Evolutionary conservation across 495 filamentous ascomycete species (phyloP).

Genomic region (Talaromyces stipitatus): DNA sequence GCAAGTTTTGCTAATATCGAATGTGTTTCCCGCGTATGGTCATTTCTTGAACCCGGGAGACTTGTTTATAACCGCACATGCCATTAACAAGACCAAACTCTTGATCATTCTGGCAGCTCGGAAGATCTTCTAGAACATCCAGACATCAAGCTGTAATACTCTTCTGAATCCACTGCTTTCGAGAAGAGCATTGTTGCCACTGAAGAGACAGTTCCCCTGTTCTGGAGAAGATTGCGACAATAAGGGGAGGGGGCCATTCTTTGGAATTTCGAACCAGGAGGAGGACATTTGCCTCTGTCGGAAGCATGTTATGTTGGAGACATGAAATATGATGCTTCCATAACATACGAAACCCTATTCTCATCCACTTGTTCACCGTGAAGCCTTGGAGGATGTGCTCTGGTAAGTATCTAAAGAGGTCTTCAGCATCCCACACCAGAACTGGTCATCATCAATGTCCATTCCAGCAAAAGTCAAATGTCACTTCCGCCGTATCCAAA

Average conservation of each 20-base stretch:
- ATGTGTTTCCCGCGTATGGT: neutral
- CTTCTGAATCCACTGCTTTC: neutral
- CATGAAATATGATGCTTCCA: neutral
- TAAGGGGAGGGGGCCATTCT: neutral
- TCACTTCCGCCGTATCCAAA: neutral
- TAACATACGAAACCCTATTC: neutral
- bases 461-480: neutral
- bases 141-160: neutral
- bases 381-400: neutral
- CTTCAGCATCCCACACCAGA: neutral
- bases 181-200: conserved; percentile 4
- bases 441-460: neutral
- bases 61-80: conserved; percentile 1
- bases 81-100: conserved; percentile 1
- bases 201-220: neutral
- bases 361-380: neutral
- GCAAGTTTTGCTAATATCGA: neutral
- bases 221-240: neutral
- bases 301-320: neutral
- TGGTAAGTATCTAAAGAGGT: neutral
- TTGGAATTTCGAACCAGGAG: neutral
- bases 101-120: neutral
- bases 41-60: neutral
- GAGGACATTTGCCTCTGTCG: neutral
- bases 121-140: neutral